These are phyloP conservation scores for Candida sojae DNA, from an alignment of 1,139 yeast genomes.

Conservation along the genomic window DNA sequence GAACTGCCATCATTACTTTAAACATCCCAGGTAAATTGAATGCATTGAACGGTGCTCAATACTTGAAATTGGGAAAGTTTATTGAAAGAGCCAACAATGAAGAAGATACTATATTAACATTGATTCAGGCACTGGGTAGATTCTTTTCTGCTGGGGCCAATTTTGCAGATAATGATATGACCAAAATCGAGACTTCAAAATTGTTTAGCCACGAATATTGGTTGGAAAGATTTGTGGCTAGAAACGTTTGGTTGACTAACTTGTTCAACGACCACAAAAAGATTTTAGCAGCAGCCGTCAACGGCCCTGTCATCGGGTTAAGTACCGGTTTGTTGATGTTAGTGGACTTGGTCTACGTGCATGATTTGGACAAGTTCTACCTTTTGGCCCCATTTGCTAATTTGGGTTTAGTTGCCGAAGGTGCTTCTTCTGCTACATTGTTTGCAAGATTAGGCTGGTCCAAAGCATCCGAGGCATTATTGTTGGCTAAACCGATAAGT, in stretches of 20 bases:
- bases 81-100: conserved; percentile 70
- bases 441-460: conserved; percentile 74
- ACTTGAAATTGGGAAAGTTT: conserved; percentile 59
- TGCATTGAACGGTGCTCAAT: conserved; percentile 70
- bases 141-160: conserved; percentile 90
- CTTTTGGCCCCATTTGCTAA: conserved; percentile 78
- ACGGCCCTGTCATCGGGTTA: conserved; percentile 88
- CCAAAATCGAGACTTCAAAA: conserved; percentile 23
- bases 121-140: conserved; percentile 71
- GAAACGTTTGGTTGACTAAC: conserved; percentile 71
- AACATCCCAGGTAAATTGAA: conserved; percentile 65
- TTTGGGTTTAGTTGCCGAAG: conserved; percentile 84
- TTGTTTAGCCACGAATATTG: conserved; percentile 53
- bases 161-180: conserved; percentile 38
- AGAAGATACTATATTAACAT: conserved; percentile 63
- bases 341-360: conserved; percentile 76
- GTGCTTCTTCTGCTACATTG: conserved; percentile 71
- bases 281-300: conserved; percentile 71
- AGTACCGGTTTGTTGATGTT: conserved; percentile 72
- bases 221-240: conserved; percentile 62
- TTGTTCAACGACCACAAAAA: conserved; percentile 73
- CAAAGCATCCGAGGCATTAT: conserved; percentile 70
- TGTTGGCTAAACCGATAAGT: conserved; percentile 65
- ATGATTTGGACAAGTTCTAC: conserved; percentile 57
- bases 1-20: conserved; percentile 65